Conservation (phyloP, 164 flowering plant genomes). For the Sedum album region DNA sequence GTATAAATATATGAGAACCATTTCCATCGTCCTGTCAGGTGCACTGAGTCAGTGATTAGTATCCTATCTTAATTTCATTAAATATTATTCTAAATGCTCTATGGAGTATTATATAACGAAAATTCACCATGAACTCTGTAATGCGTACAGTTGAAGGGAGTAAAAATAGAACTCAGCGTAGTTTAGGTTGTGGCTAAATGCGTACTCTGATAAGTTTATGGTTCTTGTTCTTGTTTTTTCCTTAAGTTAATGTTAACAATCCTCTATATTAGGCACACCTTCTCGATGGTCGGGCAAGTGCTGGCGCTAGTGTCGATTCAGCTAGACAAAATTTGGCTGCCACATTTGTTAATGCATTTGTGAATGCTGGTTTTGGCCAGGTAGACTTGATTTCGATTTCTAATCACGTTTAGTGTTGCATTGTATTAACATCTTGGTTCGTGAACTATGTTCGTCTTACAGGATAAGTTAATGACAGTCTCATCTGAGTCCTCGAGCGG, state of each 20-base stretch:
- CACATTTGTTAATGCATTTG: constrained; percentile 97
- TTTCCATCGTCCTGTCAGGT: background rate
- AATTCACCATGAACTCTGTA: background rate
- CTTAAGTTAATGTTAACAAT: background rate
- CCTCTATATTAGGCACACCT: constrained; percentile 61
- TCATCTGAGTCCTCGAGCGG: constrained; percentile 67
- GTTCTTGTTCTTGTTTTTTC: background rate
- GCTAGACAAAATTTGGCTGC: constrained; percentile 96
- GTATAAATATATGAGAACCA: background rate
- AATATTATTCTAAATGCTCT: background rate
- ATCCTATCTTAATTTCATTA: background rate
- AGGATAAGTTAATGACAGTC: constrained; percentile 96
- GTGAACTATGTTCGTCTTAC: constrained; percentile 11
- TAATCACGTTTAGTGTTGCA: background rate
- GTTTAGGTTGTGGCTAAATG: background rate
- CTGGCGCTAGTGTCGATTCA: constrained; percentile 89
- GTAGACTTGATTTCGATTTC: constrained; percentile 22
- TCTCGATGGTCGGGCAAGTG: constrained; percentile 95
- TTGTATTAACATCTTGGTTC: constrained; percentile 7
- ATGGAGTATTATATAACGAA: background rate
- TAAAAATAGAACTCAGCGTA: background rate
- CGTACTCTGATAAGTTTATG: background rate
- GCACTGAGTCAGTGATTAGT: background rate
- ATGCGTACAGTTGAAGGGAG: background rate
- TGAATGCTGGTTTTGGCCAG: constrained; percentile 99